A percentile compares a stretch with the other conserved stretches of the same genome.
These are phyloP conservation scores for Auriscalpium orientale DNA, from an alignment of 768 basidiomycete species.

Conservation along the genomic window DNA sequence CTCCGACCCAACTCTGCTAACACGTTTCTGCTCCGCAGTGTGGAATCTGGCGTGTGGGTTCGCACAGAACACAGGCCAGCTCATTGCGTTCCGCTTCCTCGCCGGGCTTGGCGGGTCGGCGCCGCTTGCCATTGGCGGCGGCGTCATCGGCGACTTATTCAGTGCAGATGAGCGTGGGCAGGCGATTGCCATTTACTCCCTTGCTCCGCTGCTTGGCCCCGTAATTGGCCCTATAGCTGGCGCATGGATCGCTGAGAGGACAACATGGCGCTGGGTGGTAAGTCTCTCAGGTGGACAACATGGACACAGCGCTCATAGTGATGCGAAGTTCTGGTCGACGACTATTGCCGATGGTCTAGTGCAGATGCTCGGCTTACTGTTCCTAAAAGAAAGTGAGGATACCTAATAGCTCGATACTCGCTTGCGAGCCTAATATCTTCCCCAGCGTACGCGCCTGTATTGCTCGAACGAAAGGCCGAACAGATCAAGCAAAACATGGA, in stretches of 20 bases:
- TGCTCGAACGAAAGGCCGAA: constrained; percentile 45
- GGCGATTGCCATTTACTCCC: constrained; percentile 56
- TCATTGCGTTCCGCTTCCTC: constrained; percentile 38
- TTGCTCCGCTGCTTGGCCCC: constrained; percentile 61
- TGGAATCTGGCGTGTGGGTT: constrained; percentile 60
- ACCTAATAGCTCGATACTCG: background rate
- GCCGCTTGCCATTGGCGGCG: constrained; percentile 59
- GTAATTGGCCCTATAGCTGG: constrained; percentile 59
- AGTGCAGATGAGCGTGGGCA: constrained; percentile 53
- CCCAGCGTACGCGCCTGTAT: constrained; percentile 23
- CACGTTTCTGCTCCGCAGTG: constrained; percentile 18
- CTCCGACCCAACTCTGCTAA: background rate
- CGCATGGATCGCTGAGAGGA: constrained; percentile 55
- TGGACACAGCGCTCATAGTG: background rate
- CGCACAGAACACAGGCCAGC: constrained; percentile 38
- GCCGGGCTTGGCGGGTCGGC: constrained; percentile 70
- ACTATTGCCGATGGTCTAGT: constrained; percentile 43
- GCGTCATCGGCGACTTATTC: constrained; percentile 61
- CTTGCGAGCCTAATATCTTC: background rate
- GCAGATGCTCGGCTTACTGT: constrained; percentile 49
- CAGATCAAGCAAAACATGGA: constrained; percentile 38
- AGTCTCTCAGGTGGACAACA: background rate
- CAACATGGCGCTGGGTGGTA: constrained; percentile 72
- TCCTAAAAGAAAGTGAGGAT: constrained; percentile 54
- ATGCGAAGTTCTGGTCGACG: background rate